Evolutionary conservation across 1,284 basidiomycete genomes (phyloP).

Genomic region (Volvariella surrecta): DNA sequence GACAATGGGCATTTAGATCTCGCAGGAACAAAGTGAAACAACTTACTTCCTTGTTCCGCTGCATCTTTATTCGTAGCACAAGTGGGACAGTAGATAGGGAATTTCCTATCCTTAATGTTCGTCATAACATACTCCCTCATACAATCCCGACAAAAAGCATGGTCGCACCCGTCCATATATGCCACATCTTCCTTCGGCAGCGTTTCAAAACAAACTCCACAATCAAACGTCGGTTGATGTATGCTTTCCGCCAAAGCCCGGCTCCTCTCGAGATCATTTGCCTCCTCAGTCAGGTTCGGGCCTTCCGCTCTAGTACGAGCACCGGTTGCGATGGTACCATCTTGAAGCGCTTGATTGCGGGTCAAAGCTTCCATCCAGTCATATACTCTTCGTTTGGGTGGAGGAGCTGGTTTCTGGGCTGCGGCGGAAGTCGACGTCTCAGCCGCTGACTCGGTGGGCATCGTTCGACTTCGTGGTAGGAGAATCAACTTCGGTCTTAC

Average conservation of each 20-base stretch:
- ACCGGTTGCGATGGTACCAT: too few species aligned
- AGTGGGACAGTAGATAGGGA: conserved; percentile 53
- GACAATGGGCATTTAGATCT: conserved; percentile 13
- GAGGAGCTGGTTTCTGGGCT: too few species aligned
- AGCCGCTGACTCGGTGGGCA: too few species aligned
- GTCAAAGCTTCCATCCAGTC: too few species aligned
- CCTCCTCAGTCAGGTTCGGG: too few species aligned
- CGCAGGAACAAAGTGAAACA: background rate
- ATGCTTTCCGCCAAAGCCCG: conserved; percentile 24
- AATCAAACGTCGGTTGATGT: conserved; percentile 33
- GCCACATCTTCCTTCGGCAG: conserved; percentile 36
- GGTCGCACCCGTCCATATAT: conserved; percentile 36
- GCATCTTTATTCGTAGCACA: conserved; percentile 30
- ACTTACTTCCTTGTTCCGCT: conserved; percentile 29
- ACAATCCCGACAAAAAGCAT: conserved; percentile 51
- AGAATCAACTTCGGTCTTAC: too few species aligned
- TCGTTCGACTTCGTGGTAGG: too few species aligned
- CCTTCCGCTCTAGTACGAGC: too few species aligned
- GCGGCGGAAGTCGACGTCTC: too few species aligned
- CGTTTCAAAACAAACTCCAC: conserved; percentile 50
- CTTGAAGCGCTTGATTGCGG: too few species aligned
- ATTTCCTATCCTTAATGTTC: conserved; percentile 44
- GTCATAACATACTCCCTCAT: conserved; percentile 32
- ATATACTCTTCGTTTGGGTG: too few species aligned
- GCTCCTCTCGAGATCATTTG: conserved; percentile 33